phyloP scores from a whole-genome alignment of 768 basidiomycete genomes.

The Macrolepiota fuliginosa region DNA sequence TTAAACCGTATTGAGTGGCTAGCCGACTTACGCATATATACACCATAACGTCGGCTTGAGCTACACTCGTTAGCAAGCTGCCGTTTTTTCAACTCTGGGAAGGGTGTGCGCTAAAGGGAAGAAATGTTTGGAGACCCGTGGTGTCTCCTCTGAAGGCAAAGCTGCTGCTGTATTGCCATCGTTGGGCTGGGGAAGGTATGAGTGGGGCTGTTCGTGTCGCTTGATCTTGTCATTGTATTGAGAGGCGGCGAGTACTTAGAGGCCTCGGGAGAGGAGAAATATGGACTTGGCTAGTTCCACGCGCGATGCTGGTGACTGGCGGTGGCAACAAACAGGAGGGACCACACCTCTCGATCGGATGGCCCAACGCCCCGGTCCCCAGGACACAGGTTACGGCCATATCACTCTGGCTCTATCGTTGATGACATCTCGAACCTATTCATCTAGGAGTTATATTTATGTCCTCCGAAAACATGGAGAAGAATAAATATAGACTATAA shows the following conservation, averaged over 20 bases:
- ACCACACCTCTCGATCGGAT: too few species aligned
- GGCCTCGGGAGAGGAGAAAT: not conserved
- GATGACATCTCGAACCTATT: too few species aligned
- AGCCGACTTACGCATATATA: slow-evolving; percentile 49
- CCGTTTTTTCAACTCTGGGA: slow-evolving; percentile 66
- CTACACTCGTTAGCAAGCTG: slow-evolving; percentile 41
- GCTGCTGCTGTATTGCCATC: slow-evolving; percentile 59
- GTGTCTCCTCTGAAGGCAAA: slow-evolving; percentile 60
- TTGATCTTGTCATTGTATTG: slow-evolving; percentile 27
- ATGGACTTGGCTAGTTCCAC: not conserved
- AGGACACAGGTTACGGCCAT: too few species aligned
- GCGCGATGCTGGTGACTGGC: not conserved
- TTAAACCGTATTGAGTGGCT: slow-evolving; percentile 51
- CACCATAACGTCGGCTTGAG: slow-evolving; percentile 38
- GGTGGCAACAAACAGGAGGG: too few species aligned
- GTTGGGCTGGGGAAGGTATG: slow-evolving; percentile 42
- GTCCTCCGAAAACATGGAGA: too few species aligned
- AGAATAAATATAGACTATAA: too few species aligned
- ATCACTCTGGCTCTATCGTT: too few species aligned
- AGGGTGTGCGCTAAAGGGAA: slow-evolving; percentile 52
- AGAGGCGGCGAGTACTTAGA: not conserved
- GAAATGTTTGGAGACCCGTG: slow-evolving; percentile 57
- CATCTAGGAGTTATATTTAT: too few species aligned
- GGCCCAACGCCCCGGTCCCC: too few species aligned
- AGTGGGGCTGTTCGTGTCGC: slow-evolving; percentile 46